Evolutionary conservation across 2,329 filamentous ascomycete species (phyloP).

Genomic region (Exserohilum turcica): DNA sequence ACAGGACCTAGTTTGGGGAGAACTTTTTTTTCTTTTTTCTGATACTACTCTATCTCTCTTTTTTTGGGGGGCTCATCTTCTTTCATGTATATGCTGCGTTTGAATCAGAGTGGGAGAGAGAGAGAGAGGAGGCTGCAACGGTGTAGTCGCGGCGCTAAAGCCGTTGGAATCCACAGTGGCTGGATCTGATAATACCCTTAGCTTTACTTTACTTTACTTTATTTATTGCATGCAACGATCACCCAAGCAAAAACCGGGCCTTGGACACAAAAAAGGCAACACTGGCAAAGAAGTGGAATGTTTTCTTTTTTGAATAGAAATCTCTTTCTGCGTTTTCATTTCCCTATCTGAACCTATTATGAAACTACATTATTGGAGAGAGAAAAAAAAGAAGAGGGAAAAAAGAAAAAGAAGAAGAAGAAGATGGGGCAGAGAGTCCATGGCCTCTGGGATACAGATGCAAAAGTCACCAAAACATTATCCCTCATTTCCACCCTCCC

Average conservation of each 20-base stretch:
- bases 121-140: no score
- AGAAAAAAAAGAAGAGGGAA: not conserved
- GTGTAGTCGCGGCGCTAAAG: no score
- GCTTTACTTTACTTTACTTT: no score
- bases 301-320: not conserved
- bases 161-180: no score
- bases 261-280: not conserved
- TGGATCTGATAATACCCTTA: not conserved
- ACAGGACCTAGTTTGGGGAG: no score
- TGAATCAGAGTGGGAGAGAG: no score
- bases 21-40: not conserved
- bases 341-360: conserved; percentile 3
- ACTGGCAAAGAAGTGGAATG: not conserved
- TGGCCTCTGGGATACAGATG: conserved; percentile 6
- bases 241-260: not conserved
- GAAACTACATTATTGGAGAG: conserved; percentile 10
- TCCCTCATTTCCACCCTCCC: not conserved
- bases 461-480: conserved; percentile 6
- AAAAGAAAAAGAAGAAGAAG: not conserved
- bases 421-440: not conserved
- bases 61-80: not conserved
- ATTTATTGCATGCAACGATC: no score
- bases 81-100: no score
- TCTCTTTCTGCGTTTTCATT: not conserved
- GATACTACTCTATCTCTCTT: not conserved